These are phyloP conservation scores for Tetracentron sinense DNA, from an alignment of 164 flowering plant species.

Conservation along the genomic window DNA sequence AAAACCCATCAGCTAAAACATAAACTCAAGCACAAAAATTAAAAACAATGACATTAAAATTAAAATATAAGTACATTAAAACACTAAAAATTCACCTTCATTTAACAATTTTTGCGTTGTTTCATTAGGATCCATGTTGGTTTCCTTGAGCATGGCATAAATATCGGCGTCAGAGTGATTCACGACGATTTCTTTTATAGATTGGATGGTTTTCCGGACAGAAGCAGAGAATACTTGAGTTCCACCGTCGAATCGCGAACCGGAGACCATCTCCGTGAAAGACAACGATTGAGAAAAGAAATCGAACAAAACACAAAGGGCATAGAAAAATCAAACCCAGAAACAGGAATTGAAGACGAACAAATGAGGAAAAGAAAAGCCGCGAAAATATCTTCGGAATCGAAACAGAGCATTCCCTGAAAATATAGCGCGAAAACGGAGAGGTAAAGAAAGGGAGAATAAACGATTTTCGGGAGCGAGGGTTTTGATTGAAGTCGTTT, in stretches of 20 bases:
- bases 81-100: slow-evolving; percentile 49
- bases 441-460: too few relatives aligned
- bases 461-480: slow-evolving; percentile 19
- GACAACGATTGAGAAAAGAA: neutral
- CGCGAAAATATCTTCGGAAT: neutral
- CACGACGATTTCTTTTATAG: slow-evolving; percentile 73
- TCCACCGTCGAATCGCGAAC: slow-evolving; percentile 39
- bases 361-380: neutral
- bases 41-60: too few relatives aligned
- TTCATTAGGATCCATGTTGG: slow-evolving; percentile 87
- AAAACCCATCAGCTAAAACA: too few relatives aligned
- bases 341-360: neutral
- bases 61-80: too few relatives aligned
- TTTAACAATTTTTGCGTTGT: slow-evolving; percentile 66
- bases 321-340: slow-evolving; percentile 5
- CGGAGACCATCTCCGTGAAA: slow-evolving; percentile 44
- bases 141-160: slow-evolving; percentile 63
- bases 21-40: too few relatives aligned
- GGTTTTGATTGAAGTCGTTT: slow-evolving; percentile 41
- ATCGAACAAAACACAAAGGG: neutral
- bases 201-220: slow-evolving; percentile 56
- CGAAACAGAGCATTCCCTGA: slow-evolving; percentile 7
- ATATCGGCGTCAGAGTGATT: slow-evolving; percentile 83
- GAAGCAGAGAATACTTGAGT: slow-evolving; percentile 36
- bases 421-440: slow-evolving; percentile 9